Evolutionary conservation across 345 rosid genomes (phyloP).

Genomic region (Clarkia xantiana): DNA sequence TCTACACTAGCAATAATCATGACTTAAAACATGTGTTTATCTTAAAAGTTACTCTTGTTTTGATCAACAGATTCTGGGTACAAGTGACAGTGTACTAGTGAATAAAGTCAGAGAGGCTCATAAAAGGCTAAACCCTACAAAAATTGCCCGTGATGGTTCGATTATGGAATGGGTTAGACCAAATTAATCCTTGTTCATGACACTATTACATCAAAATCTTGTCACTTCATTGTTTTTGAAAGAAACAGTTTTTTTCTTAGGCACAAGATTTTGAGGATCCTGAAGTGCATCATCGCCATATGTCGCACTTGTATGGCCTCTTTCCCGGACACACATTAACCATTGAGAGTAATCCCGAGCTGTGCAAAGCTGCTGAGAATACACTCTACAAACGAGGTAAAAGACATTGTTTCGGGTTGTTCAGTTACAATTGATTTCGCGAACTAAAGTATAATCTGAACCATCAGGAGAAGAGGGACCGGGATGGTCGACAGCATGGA

Average conservation of each 20-base stretch:
- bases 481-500: constrained; percentile 94
- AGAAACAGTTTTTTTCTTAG: constrained; percentile 12
- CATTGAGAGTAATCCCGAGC: constrained; percentile 46
- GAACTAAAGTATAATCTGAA: background rate
- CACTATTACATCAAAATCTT: background rate
- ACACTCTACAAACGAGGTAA: constrained; percentile 73
- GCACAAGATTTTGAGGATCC: constrained; percentile 77
- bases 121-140: constrained; percentile 55
- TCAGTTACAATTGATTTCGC: too few relatives aligned
- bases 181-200: too few relatives aligned
- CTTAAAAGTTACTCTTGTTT: background rate
- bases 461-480: constrained; percentile 88
- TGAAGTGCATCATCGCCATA: constrained; percentile 64
- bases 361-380: constrained; percentile 58
- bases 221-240: background rate
- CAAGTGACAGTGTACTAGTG: constrained; percentile 35
- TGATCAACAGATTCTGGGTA: constrained; percentile 45
- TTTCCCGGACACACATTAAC: constrained; percentile 84
- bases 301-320: constrained; percentile 87
- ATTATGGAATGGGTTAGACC: constrained; percentile 81
- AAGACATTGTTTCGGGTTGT: too few relatives aligned
- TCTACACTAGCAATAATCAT: background rate
- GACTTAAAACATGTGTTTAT: background rate
- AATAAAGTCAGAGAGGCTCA: constrained; percentile 41
- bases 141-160: constrained; percentile 65